These are phyloP conservation scores for Pontederia paniculata DNA, from an alignment of 176 grass and related monocot species.

Conservation along the genomic window DNA sequence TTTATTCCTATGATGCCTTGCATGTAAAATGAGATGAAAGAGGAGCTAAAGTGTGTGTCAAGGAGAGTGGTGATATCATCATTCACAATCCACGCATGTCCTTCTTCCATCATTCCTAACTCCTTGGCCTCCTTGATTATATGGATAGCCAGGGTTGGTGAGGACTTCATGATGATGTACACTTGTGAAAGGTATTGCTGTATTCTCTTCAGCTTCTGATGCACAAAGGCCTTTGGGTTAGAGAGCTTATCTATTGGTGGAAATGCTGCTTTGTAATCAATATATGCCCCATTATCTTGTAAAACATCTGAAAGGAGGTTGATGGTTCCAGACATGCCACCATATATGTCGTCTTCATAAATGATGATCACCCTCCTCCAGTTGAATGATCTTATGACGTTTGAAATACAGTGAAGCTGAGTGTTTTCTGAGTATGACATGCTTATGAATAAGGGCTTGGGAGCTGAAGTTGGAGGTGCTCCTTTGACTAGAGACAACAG, in stretches of 20 bases:
- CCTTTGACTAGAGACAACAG: neutral
- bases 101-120: constrained; percentile 1
- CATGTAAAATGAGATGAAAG: neutral
- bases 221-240: neutral
- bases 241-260: neutral
- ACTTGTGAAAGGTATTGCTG: neutral
- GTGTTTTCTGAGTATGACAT: neutral
- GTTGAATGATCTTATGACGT: neutral
- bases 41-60: neutral
- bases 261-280: neutral
- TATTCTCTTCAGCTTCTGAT: neutral
- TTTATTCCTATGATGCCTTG: neutral
- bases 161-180: neutral
- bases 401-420: neutral
- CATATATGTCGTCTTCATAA: neutral
- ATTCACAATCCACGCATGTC: neutral
- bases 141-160: neutral
- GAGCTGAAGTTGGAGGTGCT: neutral
- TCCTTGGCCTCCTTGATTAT: neutral
- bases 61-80: constrained; percentile 3
- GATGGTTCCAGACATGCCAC: neutral
- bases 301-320: neutral
- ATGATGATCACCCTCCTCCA: neutral
- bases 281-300: neutral
- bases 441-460: neutral